Percentiles rank a stretch among this genome's conserved stretches.
Evolutionary conservation across 1,284 basidiomycete genomes (phyloP).

Genomic region (Moesziomyces antarcticus): DNA sequence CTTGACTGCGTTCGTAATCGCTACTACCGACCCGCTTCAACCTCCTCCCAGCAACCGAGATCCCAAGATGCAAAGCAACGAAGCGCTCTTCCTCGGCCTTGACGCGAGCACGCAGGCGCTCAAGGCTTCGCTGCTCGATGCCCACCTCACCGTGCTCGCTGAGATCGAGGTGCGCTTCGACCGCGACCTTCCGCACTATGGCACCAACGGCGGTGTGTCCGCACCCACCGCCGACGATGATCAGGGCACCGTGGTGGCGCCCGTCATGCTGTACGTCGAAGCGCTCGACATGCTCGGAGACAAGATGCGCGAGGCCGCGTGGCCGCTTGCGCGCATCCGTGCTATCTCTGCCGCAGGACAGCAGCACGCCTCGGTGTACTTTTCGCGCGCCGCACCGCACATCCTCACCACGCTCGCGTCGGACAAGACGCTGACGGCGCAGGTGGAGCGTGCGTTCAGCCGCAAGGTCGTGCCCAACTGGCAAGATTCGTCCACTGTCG

Average conservation of each 20-base stretch:
- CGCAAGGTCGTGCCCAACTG: conserved; percentile 81
- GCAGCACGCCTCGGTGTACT: conserved; percentile 93
- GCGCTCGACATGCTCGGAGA: conserved; percentile 83
- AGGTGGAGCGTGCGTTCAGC: conserved; percentile 76
- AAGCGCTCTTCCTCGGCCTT: conserved; percentile 79
- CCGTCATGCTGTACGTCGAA: conserved; percentile 84
- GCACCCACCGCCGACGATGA: conserved; percentile 19
- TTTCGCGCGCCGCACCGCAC: conserved; percentile 74
- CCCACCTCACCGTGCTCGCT: conserved; percentile 75
- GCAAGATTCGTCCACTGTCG: conserved; percentile 88
- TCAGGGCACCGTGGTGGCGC: conserved; percentile 75
- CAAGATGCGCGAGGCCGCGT: conserved; percentile 74
- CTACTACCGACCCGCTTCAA: neutral
- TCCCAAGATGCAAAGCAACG: conserved; percentile 3
- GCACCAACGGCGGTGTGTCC: conserved; percentile 73
- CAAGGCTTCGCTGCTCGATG: conserved; percentile 76
- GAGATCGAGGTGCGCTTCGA: conserved; percentile 84
- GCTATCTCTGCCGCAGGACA: conserved; percentile 82
- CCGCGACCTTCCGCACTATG: conserved; percentile 78
- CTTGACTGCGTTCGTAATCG: no score
- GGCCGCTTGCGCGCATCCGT: conserved; percentile 74
- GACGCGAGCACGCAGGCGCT: conserved; percentile 89
- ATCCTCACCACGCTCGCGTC: conserved; percentile 75
- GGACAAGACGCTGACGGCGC: conserved; percentile 70
- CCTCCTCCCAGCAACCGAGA: neutral